Evolutionary conservation across 108 stramenopile species (phyloP).

Genomic region (Parietichytrium sp.): DNA sequence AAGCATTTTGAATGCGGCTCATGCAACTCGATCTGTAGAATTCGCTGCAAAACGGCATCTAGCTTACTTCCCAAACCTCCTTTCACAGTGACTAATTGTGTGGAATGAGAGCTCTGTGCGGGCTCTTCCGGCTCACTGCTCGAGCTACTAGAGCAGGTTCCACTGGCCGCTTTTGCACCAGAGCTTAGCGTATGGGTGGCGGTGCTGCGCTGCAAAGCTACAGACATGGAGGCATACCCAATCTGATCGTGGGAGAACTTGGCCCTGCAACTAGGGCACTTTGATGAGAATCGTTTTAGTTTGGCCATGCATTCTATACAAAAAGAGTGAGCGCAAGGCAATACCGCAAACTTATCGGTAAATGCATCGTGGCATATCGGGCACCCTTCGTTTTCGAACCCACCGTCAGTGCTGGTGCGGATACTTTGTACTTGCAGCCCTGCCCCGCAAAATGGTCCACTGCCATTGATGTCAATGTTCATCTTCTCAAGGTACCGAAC

Average conservation of each 20-base stretch:
- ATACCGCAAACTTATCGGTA: background rate
- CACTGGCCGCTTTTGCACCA: background rate
- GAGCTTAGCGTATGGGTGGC: background rate
- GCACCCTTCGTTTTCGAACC: constrained; percentile 6
- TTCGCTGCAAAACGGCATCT: background rate
- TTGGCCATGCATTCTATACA: background rate
- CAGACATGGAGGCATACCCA: background rate
- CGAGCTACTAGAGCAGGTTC: background rate
- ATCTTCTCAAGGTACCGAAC: background rate
- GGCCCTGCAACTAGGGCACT: constrained; percentile 23
- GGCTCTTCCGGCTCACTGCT: too few species aligned
- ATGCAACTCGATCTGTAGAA: background rate
- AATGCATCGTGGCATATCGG: constrained; percentile 33
- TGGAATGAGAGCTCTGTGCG: too few species aligned
- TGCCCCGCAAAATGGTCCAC: background rate
- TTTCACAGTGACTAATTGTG: background rate
- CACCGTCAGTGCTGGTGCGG: constrained; percentile 16
- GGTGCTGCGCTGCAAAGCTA: too few species aligned
- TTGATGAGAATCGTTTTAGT: background rate
- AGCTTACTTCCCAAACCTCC: constrained; percentile 4
- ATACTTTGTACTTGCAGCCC: background rate
- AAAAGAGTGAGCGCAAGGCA: background rate
- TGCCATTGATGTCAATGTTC: background rate
- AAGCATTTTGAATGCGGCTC: constrained; percentile 46
- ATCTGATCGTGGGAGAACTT: background rate